These are phyloP conservation scores for Fusarium hostae DNA, from an alignment of 2,329 filamentous ascomycete species.

Conservation along the genomic window DNA sequence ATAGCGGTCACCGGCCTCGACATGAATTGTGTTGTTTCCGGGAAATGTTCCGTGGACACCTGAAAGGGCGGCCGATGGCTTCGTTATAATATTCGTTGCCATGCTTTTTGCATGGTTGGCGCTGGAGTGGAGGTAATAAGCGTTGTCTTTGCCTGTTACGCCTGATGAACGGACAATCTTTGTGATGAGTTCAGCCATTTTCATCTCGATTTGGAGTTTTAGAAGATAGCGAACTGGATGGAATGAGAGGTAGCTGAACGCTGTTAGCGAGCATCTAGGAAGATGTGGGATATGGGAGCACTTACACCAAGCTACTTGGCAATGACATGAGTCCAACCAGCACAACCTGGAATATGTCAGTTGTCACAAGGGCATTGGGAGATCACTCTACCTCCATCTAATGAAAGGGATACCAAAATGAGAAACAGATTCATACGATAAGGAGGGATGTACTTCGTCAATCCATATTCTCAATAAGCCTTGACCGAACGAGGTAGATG, in stretches of 20 bases:
- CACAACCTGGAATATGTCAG: constrained; percentile 22
- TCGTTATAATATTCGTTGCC: not conserved
- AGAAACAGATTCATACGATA: constrained; percentile 49
- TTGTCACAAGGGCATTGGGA: fast-evolving
- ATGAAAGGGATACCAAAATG: constrained; percentile 40
- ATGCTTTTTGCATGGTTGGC: not conserved
- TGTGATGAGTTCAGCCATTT: constrained; percentile 60
- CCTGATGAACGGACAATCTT: constrained; percentile 43
- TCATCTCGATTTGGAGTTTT: constrained; percentile 63
- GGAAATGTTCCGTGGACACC: not conserved
- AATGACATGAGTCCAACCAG: constrained; percentile 46
- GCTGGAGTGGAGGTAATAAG: constrained; percentile 17
- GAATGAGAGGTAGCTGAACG: constrained; percentile 45
- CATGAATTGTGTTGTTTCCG: not conserved
- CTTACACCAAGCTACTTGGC: constrained; percentile 42
- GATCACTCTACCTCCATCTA: constrained; percentile 33
- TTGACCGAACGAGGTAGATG: constrained; percentile 56
- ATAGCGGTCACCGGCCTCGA: constrained; percentile 23
- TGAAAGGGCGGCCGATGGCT: not conserved
- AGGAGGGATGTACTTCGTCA: constrained; percentile 60
- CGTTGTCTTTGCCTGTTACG: not conserved
- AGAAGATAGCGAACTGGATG: constrained; percentile 61
- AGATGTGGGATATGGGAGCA: not conserved
- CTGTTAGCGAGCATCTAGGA: no score
- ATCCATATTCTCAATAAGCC: constrained; percentile 58